Evolutionary conservation across 768 basidiomycete genomes (phyloP).

Genomic region (Epithele typhae): DNA sequence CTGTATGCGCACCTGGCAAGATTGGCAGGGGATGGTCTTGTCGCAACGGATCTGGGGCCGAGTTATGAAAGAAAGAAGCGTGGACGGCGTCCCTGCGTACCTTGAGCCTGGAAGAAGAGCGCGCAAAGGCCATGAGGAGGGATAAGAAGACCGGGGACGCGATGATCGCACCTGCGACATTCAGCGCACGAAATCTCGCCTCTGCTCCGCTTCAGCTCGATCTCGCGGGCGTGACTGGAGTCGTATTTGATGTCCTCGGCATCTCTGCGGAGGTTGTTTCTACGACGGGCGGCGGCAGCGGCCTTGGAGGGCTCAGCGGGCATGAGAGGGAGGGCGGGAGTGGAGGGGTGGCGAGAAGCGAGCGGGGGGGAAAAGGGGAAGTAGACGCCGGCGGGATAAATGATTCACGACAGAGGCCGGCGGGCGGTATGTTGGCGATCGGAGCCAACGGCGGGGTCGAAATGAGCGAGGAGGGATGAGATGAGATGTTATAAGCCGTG

Average conservation of each 20-base stretch:
- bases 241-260: conserved; percentile 22
- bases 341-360: conserved; percentile 7
- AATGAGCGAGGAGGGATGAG: no score
- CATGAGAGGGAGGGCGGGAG: conserved; percentile 18
- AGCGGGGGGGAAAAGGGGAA: neutral
- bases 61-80: no score
- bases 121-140: conserved; percentile 2
- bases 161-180: conserved; percentile 67
- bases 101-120: conserved; percentile 21
- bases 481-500: no score
- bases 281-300: conserved; percentile 15
- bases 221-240: conserved; percentile 36
- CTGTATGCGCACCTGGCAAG: conserved; percentile 61
- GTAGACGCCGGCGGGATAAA: conserved; percentile 14
- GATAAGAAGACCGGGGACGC: conserved; percentile 13
- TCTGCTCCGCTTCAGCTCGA: conserved; percentile 69
- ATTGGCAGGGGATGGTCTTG: conserved; percentile 77
- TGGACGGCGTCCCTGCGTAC: conserved; percentile 4
- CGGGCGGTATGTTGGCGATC: conserved; percentile 1
- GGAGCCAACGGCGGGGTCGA: conserved; percentile 8
- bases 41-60: conserved; percentile 74
- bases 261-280: conserved; percentile 22
- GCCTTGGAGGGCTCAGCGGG: conserved; percentile 22
- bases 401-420: no score
- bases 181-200: conserved; percentile 79